Evolutionary conservation across 257 asterid genomes (phyloP), one percentile per base, ranked within the genome.

Genomic region (Salvia rosmarinus): DNA sequence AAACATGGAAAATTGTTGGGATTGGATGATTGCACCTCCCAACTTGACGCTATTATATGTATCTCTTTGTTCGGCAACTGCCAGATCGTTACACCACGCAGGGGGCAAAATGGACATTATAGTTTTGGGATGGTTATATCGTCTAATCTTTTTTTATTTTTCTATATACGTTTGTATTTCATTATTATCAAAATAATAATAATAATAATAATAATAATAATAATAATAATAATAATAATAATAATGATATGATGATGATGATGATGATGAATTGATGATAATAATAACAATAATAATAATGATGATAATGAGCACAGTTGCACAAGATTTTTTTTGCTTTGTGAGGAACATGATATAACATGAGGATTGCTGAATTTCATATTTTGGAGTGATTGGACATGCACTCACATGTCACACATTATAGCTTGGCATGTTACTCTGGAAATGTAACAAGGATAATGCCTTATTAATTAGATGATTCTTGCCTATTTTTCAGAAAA

Each of bases 321-420:
- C 8, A 57, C 40, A 35, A 21, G 5, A 54, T 20, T 21, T 64
- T 55, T 44, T 21, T 56, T 52, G 44, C 10, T 67, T 62, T 67
- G 25, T 40, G 6, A 55, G 42, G 77, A 75, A 78, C 83, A 72
- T 81, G 83, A 75, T 78, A 68, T 42, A 72, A 75, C 83, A 75
- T 75, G 83, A 78, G 42, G 71, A 77, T 68, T 58, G 50, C 16
- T 60, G 75, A 68, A 70, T 66, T 74, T 78, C 21, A 66, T 35
- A 5, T 62, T 55, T 61, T 62, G 16, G 9, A 70, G 63, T 77
- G 69, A 37, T 70, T 69, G 43, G 67, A 42, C 76, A 56, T 49
- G 73, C 74, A 64, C 5, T 60, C 80, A 81, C 80, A 77, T 70
- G 75, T 61, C 51, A 57, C 35, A 74, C 51, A 78, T 67, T 57